A percentile compares a stretch with the other conserved stretches of the same genome.
phyloP scores from a whole-genome alignment of 1,284 basidiomycete genomes.

The Tylopilus sp. region DNA sequence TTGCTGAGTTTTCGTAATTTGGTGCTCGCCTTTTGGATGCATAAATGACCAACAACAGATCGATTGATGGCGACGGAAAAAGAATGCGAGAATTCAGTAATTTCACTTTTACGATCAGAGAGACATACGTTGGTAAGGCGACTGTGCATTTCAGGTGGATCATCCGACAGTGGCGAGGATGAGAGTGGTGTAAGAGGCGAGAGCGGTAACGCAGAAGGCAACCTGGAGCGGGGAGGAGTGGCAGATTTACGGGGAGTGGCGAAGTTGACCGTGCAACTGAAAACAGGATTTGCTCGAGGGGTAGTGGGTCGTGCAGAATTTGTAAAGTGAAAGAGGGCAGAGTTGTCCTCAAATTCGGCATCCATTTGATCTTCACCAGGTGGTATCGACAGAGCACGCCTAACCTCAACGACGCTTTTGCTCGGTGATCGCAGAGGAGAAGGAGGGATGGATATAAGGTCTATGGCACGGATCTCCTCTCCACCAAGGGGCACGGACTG shows the following conservation, averaged over 20 bases:
- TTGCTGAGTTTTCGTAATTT: background rate
- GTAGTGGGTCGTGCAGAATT: conserved; percentile 20
- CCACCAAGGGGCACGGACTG: conserved; percentile 41
- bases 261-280: conserved; percentile 41
- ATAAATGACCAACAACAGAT: background rate
- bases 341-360: conserved; percentile 27
- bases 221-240: conserved; percentile 6
- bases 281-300: conserved; percentile 17
- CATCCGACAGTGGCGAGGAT: conserved; percentile 26
- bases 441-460: conserved; percentile 33
- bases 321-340: conserved; percentile 32
- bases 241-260: conserved; percentile 31
- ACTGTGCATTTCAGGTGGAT: conserved; percentile 15
- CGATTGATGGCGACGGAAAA: background rate
- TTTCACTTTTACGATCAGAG: background rate
- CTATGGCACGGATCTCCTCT: conserved; percentile 25
- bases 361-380: conserved; percentile 33
- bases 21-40: conserved; percentile 8
- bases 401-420: conserved; percentile 35
- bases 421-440: conserved; percentile 41
- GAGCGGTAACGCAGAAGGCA: conserved; percentile 26
- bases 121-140: conserved; percentile 31
- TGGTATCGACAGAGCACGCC: conserved; percentile 37
- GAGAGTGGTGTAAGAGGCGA: conserved; percentile 51
- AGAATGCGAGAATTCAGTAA: conserved; percentile 13